These are phyloP conservation scores for Coniosporium tulheliwenetii DNA, from an alignment of 2,329 filamentous ascomycete genomes.

Conservation along the genomic window DNA sequence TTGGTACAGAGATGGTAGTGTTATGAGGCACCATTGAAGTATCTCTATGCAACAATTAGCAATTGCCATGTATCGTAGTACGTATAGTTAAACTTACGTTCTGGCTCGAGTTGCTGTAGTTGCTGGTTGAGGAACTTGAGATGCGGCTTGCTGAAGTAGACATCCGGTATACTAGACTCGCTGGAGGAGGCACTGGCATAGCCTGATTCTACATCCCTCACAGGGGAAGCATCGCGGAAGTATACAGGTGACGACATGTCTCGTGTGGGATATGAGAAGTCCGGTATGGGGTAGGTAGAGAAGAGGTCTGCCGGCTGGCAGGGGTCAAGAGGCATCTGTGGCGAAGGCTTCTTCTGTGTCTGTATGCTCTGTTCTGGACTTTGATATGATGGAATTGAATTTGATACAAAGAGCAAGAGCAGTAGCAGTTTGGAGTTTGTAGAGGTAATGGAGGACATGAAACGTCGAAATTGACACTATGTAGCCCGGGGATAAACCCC, in stretches of 20 bases:
- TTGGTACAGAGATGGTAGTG: constrained; percentile 68
- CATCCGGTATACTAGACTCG: constrained; percentile 49
- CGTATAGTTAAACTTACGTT: constrained; percentile 31
- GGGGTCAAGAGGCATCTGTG: constrained; percentile 1
- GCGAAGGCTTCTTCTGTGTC: too few species aligned
- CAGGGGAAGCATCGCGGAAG: not conserved
- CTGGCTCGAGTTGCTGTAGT: constrained; percentile 71
- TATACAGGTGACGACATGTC: constrained; percentile 1
- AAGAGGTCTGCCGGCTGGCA: not conserved
- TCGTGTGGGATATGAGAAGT: too few species aligned
- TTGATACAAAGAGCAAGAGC: too few species aligned
- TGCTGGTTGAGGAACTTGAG: constrained; percentile 83
- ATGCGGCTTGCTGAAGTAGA: constrained; percentile 78
- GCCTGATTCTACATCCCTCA: constrained; percentile 54
- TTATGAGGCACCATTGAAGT: constrained; percentile 78
- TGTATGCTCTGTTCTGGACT: too few species aligned
- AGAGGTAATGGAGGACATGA: too few species aligned
- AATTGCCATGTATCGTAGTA: constrained; percentile 1
- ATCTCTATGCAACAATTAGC: constrained; percentile 43
- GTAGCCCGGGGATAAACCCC: not conserved
- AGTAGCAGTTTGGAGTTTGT: too few species aligned
- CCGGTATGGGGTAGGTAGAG: too few species aligned
- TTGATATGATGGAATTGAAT: too few species aligned
- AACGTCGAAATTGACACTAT: too few species aligned
- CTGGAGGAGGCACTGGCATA: constrained; percentile 60